Base-by-base conservation (phyloP, 352 stramenopile species). In the Phytophthora hybrid region DNA sequence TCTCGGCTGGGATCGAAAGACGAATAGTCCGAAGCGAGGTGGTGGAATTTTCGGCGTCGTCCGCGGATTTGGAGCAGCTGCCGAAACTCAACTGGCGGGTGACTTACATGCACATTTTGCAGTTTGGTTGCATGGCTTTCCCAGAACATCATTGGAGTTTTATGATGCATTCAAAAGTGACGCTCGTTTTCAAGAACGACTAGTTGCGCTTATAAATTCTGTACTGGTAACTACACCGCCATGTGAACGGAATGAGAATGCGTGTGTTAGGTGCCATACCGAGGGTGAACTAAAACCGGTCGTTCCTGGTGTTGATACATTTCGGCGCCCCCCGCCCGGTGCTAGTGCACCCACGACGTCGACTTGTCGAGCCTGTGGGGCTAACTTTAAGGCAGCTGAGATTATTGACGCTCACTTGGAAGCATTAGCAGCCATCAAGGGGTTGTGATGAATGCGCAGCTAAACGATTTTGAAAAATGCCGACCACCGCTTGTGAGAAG, bases 81-180 rank as follows among this genome's bases (percentile, higher is more conserved):
- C 64, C 31, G 73, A 80, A 57, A 83, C 76, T 0, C 73, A 83
- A 59, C 29, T 65, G 1, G 58, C 73, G 14, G 72, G 76, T n/a
- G 65, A 80, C 49, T 21, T 83, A 0, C 76, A 80, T 32, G 65
- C 65, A 0, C 72, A 76, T 31, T 66, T 80, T 44, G 73, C 62
- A 0, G 49, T 82, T 0, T 80, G 72, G 76, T 31, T 80, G 1
- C 62, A 78, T 52, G 75, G 57, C 1, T 79, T 82, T 51, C 66
- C 64, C 0, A 23, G 46, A 16, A 81, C 70, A 2, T 63, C 69
- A 31, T 1, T 29, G 0, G 16, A 21, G 7, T 46, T 69, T n/a
- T 29, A 5, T 13, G 5, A n/a, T 3, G n/a, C 26, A 1, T 51
- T 51, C 11, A 10, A 14, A 21, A 21, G 18, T 19, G 16, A 47